Evolutionary conservation across 2,329 filamentous ascomycete genomes (phyloP), one percentile per base, ranked within the genome.

Genomic region (Leptosphaerulina australis): DNA sequence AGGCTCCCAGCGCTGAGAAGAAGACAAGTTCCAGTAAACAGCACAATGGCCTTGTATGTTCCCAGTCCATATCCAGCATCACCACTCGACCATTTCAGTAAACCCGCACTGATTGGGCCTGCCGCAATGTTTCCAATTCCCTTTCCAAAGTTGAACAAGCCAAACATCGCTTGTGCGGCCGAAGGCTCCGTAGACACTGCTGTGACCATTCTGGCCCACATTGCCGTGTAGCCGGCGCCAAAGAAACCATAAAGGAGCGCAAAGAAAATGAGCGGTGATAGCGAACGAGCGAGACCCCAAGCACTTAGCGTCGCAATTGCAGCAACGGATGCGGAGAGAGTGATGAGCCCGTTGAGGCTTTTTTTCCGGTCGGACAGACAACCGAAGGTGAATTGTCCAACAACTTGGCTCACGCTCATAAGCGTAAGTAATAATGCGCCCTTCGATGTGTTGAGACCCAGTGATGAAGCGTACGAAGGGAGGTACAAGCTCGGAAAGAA

Each of bases 111-210:
- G 40, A 81, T 60, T 0, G 79, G 79, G 2, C 79, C 79, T 34
- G 72, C 73, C 1, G 77, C 67, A 5, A 81, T 69, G 58, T 75
- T 77, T 0, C 79, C 79, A 34, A 81, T 69, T 0, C 78, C 79
- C 28, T 76, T 75, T 0, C 78, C 78, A 9, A 73, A 72, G 18
- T 71, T 71, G 43, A 81, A 68, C 7, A 78, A 60, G 0, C 70
- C 73, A 40, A 80, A 73, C 6, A 80, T 70, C 22, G 79, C 72
- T 1, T 75, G 73, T 20, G 54, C 50, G 5, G 53, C 58, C 12
- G 52, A 50, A 12, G 71, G 62, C 10, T 63, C 64, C 59, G 36
- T 62, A 63, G 4, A 77, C 65, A 18, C n/a, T n/a, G 75, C 67
- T 4, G 63, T 70, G 20, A 76, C 69, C 31, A 77, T 74, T 1